Percentiles rank a stretch among this genome's conserved stretches.
These are phyloP conservation scores for Gnomoniopsis smithogilvyi DNA, from an alignment of 2,329 filamentous ascomycete genomes.

Conservation along the genomic window DNA sequence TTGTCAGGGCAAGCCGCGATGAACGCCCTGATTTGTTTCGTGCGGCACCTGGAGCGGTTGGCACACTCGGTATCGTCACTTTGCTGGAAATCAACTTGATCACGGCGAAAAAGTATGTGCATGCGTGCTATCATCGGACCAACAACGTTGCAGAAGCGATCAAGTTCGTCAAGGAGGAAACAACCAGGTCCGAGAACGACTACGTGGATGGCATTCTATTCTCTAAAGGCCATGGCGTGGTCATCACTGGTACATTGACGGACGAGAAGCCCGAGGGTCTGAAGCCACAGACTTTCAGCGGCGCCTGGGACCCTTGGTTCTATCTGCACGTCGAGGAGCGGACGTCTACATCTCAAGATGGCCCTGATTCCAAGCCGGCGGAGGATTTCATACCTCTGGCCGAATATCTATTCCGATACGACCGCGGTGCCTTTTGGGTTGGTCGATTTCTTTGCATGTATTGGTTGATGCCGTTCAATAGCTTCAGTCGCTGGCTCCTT, in stretches of 20 bases:
- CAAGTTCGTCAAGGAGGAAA: slow-evolving; percentile 45
- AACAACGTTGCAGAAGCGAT: slow-evolving; percentile 46
- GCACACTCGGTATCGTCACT: slow-evolving; percentile 66
- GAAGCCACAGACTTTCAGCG: slow-evolving; percentile 50
- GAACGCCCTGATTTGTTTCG: slow-evolving; percentile 55
- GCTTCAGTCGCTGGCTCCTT: slow-evolving; percentile 63
- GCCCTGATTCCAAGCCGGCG: slow-evolving; percentile 1
- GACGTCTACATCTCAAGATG: slow-evolving; percentile 27
- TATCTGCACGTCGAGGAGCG: slow-evolving; percentile 64
- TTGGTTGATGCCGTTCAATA: slow-evolving; percentile 62
- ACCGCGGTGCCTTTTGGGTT: slow-evolving; percentile 74
- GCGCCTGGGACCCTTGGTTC: slow-evolving; percentile 69
- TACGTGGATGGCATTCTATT: slow-evolving; percentile 75
- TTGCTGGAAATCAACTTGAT: slow-evolving; percentile 63
- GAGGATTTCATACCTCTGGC: slow-evolving; percentile 62
- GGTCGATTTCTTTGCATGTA: slow-evolving; percentile 64
- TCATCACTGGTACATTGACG: slow-evolving; percentile 62
- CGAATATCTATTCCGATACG: slow-evolving; percentile 75
- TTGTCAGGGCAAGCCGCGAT: slow-evolving; percentile 46
- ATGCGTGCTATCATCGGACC: slow-evolving; percentile 58
- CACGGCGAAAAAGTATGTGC: slow-evolving; percentile 58
- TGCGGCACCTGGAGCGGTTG: slow-evolving; percentile 64
- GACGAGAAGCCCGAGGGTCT: slow-evolving; percentile 42
- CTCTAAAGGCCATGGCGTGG: slow-evolving; percentile 56
- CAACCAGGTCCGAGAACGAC: slow-evolving; percentile 47